phyloP scores from a whole-genome alignment of 371 early-diverging fungal species.

The Syncephalastrum racemosum region DNA sequence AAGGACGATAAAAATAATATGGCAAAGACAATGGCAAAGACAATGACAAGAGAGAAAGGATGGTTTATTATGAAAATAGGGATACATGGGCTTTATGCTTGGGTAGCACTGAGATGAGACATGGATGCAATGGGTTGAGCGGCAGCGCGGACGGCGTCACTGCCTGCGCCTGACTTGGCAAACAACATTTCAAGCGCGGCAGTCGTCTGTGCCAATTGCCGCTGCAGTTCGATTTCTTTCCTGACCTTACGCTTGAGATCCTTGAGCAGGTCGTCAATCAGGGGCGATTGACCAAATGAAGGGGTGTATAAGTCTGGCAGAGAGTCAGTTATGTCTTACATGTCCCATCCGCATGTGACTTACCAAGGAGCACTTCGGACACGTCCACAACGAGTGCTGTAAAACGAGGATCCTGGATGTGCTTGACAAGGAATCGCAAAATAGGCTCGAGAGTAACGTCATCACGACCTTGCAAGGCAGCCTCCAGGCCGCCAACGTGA shows the following conservation, averaged over 20 bases:
- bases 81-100: too few species aligned
- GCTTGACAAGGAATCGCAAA: conserved; percentile 72
- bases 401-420: conserved; percentile 80
- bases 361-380: conserved; percentile 72
- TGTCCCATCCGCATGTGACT: conserved; percentile 35
- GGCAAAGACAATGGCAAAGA: not conserved
- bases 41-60: too few species aligned
- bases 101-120: too few species aligned
- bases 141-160: conserved; percentile 1
- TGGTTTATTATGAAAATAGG: too few species aligned
- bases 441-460: conserved; percentile 83
- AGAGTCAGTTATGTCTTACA: conserved; percentile 40
- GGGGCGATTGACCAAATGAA: conserved; percentile 75
- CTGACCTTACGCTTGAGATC: conserved; percentile 68
- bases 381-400: conserved; percentile 77
- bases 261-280: conserved; percentile 67
- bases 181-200: conserved; percentile 83
- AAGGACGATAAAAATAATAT: not conserved
- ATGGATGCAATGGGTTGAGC: not conserved
- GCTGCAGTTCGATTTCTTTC: conserved; percentile 73
- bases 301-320: conserved; percentile 75
- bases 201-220: conserved; percentile 68
- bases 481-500: conserved; percentile 77
- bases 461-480: conserved; percentile 85
- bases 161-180: conserved; percentile 33